phyloP scores from a whole-genome alignment of 371 early-diverging fungal genomes.

The Mucor plumbeus region DNA sequence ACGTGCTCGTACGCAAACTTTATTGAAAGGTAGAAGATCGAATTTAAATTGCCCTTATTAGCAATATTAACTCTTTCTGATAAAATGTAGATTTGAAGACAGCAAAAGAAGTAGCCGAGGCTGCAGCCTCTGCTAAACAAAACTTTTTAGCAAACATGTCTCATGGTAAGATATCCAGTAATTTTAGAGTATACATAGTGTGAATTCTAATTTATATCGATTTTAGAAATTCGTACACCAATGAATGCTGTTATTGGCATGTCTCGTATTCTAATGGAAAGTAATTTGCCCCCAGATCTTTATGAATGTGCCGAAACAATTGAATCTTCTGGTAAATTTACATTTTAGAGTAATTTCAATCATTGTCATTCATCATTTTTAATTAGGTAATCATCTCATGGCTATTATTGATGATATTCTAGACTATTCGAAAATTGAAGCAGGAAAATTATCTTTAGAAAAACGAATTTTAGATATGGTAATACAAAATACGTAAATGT shows the following conservation, averaged over 20 bases:
- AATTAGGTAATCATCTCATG: conserved; percentile 16
- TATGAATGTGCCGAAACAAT: conserved; percentile 57
- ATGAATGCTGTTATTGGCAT: conserved; percentile 67
- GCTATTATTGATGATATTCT: conserved; percentile 42
- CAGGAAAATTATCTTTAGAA: conserved; percentile 44
- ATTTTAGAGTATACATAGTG: background rate
- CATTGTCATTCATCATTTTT: conserved; percentile 42
- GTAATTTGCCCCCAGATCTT: conserved; percentile 54
- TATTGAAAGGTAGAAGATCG: conserved; percentile 32
- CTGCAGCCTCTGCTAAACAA: conserved; percentile 57
- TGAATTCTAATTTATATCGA: background rate
- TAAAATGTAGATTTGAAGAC: conserved; percentile 42
- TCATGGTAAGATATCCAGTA: conserved; percentile 34
- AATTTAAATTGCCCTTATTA: background rate
- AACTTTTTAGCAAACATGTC: conserved; percentile 67
- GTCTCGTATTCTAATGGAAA: conserved; percentile 58
- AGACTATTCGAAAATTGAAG: conserved; percentile 60
- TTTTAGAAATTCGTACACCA: conserved; percentile 49
- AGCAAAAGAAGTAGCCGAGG: conserved; percentile 60
- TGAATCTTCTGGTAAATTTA: conserved; percentile 23
- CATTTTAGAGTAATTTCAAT: conserved; percentile 26
- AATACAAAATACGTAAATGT: conserved; percentile 23
- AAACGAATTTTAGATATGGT: conserved; percentile 27
- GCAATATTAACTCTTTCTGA: background rate
- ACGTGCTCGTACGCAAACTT: conserved; percentile 43